Conservation (phyloP, 257 asterid genomes). For the Nicotiana otophora region DNA sequence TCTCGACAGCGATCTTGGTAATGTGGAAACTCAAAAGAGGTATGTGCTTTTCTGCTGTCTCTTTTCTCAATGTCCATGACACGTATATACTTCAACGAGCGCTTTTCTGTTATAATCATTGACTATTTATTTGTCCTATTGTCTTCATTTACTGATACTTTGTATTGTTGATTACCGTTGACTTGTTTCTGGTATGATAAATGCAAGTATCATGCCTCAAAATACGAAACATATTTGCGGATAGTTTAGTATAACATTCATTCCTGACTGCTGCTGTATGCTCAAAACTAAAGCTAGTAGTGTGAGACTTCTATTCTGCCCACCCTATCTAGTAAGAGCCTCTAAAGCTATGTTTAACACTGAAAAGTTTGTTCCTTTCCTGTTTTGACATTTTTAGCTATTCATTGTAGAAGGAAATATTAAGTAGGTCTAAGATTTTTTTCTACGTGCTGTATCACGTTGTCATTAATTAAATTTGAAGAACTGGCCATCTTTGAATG, state of each 20-base stretch:
- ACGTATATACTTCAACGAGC: neutral
- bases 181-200: neutral
- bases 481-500: neutral
- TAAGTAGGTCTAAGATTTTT: neutral
- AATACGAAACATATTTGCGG: neutral
- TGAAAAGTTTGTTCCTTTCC: neutral
- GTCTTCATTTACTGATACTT: neutral
- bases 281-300: too few species aligned
- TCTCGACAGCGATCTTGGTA: constrained; percentile 83
- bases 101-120: neutral
- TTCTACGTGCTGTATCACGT: neutral
- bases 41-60: constrained; percentile 24
- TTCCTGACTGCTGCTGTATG: too few species aligned
- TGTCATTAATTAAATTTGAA: neutral
- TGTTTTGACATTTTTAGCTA: neutral
- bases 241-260: too few species aligned
- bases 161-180: neutral
- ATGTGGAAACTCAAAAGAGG: constrained; percentile 68
- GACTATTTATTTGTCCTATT: neutral
- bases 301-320: too few species aligned
- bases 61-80: constrained; percentile 1
- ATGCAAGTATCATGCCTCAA: neutral
- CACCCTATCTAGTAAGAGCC: too few species aligned
- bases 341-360: too few species aligned
- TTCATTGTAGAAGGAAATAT: neutral